Evolutionary conservation across 345 rosid genomes (phyloP).

Genomic region (Melastoma malabathricum): DNA sequence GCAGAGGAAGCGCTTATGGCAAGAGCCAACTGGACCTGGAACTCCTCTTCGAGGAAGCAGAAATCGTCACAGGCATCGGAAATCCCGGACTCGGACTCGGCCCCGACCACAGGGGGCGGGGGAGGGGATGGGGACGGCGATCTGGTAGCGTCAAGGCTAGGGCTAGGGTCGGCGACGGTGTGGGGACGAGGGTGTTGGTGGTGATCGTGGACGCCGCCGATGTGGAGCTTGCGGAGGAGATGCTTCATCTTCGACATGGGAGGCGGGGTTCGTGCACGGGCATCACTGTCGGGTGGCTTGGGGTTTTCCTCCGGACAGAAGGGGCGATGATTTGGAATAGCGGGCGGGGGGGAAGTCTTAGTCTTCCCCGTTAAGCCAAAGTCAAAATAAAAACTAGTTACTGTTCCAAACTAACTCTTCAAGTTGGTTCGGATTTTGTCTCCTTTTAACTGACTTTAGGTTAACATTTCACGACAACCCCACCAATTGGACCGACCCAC

Average conservation of each 20-base stretch:
- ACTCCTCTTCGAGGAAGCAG: conserved; percentile 80
- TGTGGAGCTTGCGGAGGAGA: conserved; percentile 80
- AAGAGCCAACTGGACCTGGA: conserved; percentile 84
- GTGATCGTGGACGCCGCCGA: conserved; percentile 64
- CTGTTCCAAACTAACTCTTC: too few species aligned
- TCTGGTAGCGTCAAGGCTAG: conserved; percentile 18
- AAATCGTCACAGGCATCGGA: conserved; percentile 43
- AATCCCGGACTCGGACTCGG: conserved; percentile 31
- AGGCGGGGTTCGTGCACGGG: conserved; percentile 13
- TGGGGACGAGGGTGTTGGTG: conserved; percentile 20
- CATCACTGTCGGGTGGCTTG: too few species aligned
- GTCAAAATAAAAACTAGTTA: too few species aligned
- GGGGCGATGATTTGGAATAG: too few species aligned
- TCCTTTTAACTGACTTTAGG: too few species aligned
- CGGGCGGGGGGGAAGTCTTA: too few species aligned
- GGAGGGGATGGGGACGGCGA: conserved; percentile 29
- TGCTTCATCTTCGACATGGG: conserved; percentile 88
- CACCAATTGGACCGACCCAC: too few species aligned
- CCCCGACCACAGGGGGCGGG: conserved; percentile 27
- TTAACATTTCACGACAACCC: too few species aligned
- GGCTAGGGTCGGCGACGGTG: conserved; percentile 21
- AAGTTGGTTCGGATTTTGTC: too few species aligned
- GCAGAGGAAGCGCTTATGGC: conserved; percentile 94
- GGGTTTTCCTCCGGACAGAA: too few species aligned
- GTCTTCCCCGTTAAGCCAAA: too few species aligned